Base-by-base conservation (phyloP, 83 land plant species). In the Picea abies region DNA sequence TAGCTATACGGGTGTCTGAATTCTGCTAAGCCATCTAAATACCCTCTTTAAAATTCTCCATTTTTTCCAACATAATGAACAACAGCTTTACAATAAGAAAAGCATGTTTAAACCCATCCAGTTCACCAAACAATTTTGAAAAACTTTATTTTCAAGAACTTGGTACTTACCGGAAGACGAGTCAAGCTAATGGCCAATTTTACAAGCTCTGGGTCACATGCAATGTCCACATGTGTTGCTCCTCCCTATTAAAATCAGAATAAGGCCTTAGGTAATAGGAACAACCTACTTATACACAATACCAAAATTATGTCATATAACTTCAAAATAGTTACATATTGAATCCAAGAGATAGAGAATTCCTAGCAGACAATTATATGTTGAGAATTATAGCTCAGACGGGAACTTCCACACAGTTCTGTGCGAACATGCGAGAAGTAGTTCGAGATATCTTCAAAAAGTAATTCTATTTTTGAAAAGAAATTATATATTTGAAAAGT, bases 171-270 rank as follows among this genome's bases (percentile, higher is more conserved):
- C 49, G 98, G 99, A 78, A 97, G 93, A 64, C 88, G 67, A 41
- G 98, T 92, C 75, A 97, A 75, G 81, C 87, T 82, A 15, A 82
- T 58, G 12, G 93, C 99, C 82, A 97, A 89, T 88, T 93, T 92
- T 73, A 97, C 98, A 78, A 95, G 88, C 80, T 93, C 92, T 19
- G 94, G 87, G 78, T 92, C 94, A 84, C 99, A 97, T 32, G 99
- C 99, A 77, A 97, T 95, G 82, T 97, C 99, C 29, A 97, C 96
- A 87, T 93, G 99, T 80, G 98, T 95, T 76, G 99, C 99, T 73
- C 99, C 99, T 39, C 99, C 99, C 99, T 96, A 85, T 35, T 69
- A 85, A 19, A 52, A 61, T 16, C 62, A 86, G 64, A 22, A 22
- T 22, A 60, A 29, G 63, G n/a, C 22, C 14, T 66, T 4, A 52